Evolutionary conservation across 2,329 filamentous ascomycete genomes (phyloP).

Genomic region (Claviceps humidiphila): DNA sequence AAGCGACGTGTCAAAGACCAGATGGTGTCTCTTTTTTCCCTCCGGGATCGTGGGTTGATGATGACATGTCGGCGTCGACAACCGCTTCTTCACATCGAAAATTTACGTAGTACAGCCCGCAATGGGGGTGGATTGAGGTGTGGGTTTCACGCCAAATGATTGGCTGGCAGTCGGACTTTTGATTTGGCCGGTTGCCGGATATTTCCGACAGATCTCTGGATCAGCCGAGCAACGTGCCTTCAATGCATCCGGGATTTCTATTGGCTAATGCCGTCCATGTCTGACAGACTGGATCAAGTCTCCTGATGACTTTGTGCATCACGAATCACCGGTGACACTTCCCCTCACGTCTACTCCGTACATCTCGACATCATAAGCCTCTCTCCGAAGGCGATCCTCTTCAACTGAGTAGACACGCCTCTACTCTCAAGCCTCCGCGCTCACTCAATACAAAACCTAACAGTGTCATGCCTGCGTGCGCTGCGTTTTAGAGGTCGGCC

Average conservation of each 20-base stretch:
- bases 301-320: background rate
- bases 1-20: background rate
- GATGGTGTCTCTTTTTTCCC: background rate
- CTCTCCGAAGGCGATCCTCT: no score
- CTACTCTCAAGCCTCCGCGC: background rate
- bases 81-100: background rate
- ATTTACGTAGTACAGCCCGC: background rate
- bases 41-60: background rate
- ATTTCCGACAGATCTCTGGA: no score
- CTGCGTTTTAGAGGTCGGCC: conserved; percentile 39
- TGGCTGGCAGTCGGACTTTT: background rate
- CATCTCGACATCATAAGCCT: background rate
- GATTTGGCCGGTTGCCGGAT: conserved; percentile 1
- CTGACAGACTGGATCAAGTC: background rate
- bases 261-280: conserved; percentile 1
- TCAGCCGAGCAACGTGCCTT: background rate
- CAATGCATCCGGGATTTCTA: background rate
- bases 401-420: background rate
- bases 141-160: background rate
- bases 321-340: background rate
- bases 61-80: conserved; percentile 1
- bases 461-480: conserved; percentile 20
- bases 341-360: background rate
- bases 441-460: background rate
- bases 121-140: background rate